These are phyloP conservation scores for Elaphomyces granulatus DNA, from an alignment of 495 filamentous ascomycete genomes.

Conservation along the genomic window DNA sequence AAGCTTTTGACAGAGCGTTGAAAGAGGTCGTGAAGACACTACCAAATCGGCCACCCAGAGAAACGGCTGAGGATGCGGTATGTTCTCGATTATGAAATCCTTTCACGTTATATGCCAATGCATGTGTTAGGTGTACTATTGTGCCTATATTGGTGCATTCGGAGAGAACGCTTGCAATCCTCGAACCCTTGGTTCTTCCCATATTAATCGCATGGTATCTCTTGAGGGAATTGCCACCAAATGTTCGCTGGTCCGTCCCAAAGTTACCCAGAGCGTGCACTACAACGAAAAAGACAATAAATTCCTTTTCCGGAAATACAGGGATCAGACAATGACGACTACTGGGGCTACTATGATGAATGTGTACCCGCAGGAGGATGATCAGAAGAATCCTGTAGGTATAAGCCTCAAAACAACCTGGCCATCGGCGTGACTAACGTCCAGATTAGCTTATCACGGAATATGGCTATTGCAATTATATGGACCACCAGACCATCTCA, in stretches of 20 bases:
- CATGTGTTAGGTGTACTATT: conserved; percentile 71
- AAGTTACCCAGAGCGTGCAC: conserved; percentile 95
- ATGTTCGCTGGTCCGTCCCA: conserved; percentile 87
- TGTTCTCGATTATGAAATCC: conserved; percentile 4
- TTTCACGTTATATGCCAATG: conserved; percentile 1
- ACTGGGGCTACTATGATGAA: conserved; percentile 73
- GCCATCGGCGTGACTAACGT: too few relatives aligned
- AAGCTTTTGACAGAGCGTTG: conserved; percentile 78
- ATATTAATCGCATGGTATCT: conserved; percentile 91
- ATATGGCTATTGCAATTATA: conserved; percentile 88
- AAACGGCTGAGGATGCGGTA: conserved; percentile 48
- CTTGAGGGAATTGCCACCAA: conserved; percentile 97
- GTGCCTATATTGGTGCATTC: conserved; percentile 87
- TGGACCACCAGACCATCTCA: conserved; percentile 95
- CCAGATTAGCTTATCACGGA: conserved; percentile 73
- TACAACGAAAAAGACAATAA: conserved; percentile 73
- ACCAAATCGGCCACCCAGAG: conserved; percentile 44
- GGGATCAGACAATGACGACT: conserved; percentile 90
- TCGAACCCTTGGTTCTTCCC: conserved; percentile 71
- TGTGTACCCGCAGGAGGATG: conserved; percentile 91
- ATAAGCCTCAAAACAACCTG: not conserved
- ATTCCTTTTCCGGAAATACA: conserved; percentile 75
- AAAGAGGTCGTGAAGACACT: conserved; percentile 74
- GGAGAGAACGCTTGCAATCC: conserved; percentile 92
- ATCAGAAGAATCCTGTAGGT: conserved; percentile 54